phyloP scores from a whole-genome alignment of 108 stramenopile genomes.

The Pseudonitzschia pungens region DNA sequence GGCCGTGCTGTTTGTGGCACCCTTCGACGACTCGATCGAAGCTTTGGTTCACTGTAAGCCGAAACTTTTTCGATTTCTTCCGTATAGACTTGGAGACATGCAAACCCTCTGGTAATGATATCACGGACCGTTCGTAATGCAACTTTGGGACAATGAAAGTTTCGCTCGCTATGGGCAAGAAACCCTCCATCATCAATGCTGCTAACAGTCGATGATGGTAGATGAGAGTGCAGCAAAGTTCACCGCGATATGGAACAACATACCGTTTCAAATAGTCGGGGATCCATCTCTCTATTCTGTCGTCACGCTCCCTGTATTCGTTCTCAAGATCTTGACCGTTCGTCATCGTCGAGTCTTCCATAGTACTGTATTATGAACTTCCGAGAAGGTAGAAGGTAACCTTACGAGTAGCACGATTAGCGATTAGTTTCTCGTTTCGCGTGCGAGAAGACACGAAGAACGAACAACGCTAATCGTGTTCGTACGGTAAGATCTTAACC shows the following conservation, averaged over 20 bases:
- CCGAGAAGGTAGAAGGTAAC: too few species aligned
- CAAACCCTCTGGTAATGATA: conserved; percentile 45
- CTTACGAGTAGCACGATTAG: too few species aligned
- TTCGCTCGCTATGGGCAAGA: conserved; percentile 79
- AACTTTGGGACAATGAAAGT: conserved; percentile 74
- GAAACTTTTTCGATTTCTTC: conserved; percentile 65
- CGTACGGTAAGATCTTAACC: too few species aligned
- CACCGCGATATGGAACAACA: conserved; percentile 64
- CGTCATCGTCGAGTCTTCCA: neutral
- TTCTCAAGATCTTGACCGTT: neutral
- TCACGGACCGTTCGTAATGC: conserved; percentile 72
- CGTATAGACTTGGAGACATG: conserved; percentile 73
- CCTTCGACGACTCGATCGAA: conserved; percentile 73
- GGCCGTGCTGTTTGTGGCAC: conserved; percentile 78
- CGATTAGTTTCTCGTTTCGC: too few species aligned
- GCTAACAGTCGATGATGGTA: conserved; percentile 66
- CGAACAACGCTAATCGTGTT: too few species aligned
- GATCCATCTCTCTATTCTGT: conserved; percentile 34
- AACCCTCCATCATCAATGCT: conserved; percentile 84
- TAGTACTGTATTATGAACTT: neutral
- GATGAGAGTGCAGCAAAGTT: conserved; percentile 63
- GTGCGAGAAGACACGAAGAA: too few species aligned
- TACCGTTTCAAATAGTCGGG: conserved; percentile 51
- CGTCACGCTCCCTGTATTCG: neutral
- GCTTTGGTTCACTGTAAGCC: conserved; percentile 61